Conservation (phyloP, 768 basidiomycete species). For the Suillus fuscotomentosus region DNA sequence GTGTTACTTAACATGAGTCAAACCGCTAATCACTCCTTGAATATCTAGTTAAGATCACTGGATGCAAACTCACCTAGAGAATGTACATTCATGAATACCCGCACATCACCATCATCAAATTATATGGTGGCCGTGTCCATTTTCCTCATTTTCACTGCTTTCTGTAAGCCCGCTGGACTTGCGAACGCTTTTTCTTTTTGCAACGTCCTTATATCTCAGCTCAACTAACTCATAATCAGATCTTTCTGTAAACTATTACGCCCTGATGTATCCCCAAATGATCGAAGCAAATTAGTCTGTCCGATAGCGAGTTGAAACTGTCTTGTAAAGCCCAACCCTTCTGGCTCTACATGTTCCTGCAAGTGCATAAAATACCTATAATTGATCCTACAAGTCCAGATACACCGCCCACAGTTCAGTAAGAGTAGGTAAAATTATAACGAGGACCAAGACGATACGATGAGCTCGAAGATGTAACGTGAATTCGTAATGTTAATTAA, state of each 20-base stretch:
- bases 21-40: slow-evolving; percentile 11
- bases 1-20: neutral
- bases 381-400: slow-evolving; percentile 10
- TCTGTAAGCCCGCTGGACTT: neutral
- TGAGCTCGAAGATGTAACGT: slow-evolving; percentile 1
- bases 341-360: neutral
- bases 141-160: neutral
- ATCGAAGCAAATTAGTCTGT: neutral
- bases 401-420: slow-evolving; percentile 14
- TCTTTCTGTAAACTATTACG: neutral
- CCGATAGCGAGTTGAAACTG: neutral
- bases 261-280: neutral
- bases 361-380: neutral
- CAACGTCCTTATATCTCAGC: neutral
- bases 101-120: neutral
- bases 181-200: neutral
- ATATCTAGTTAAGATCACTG: slow-evolving; percentile 50
- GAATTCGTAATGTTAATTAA: slow-evolving; percentile 13
- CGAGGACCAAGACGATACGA: slow-evolving; percentile 2
- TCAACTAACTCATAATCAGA: neutral
- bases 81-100: neutral
- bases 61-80: slow-evolving; percentile 47
- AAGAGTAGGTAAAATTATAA: slow-evolving; percentile 17
- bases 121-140: neutral
- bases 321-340: neutral